phyloP scores from a whole-genome alignment of 371 early-diverging fungal genomes.

The Mortierella sp. region DNA sequence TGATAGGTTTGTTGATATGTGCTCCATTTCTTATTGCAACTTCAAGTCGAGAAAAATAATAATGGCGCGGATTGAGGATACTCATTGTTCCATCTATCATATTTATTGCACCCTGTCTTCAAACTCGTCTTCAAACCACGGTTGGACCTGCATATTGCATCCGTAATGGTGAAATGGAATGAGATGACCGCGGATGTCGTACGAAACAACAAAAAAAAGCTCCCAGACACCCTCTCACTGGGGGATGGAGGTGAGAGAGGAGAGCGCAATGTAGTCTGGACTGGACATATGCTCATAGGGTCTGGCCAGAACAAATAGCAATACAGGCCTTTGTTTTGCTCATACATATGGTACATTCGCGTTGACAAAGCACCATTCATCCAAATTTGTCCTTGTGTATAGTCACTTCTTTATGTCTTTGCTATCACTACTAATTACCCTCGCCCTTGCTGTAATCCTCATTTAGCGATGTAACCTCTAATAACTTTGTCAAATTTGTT shows the following conservation, averaged over 20 bases:
- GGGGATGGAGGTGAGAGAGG: neutral
- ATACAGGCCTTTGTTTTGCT: neutral
- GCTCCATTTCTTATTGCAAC: neutral
- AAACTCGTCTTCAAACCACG: neutral
- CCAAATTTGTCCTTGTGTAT: neutral
- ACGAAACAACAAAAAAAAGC: neutral
- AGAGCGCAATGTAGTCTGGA: neutral
- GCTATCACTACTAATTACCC: neutral
- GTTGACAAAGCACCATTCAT: constrained; percentile 9
- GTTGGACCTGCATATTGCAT: neutral
- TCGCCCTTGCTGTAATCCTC: neutral
- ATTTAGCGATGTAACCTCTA: neutral
- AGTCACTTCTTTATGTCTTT: neutral
- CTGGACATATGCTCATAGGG: constrained; percentile 1
- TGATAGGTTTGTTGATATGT: too few species aligned
- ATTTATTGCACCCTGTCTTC: neutral
- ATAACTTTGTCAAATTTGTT: too few species aligned
- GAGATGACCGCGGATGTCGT: neutral
- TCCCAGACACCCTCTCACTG: neutral
- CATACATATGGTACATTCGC: neutral
- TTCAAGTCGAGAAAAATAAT: neutral
- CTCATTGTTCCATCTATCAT: neutral
- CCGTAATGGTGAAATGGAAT: neutral
- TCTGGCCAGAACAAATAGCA: neutral
- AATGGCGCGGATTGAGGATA: neutral